Percentiles rank a stretch among this genome's conserved stretches.
Evolutionary conservation across 129 eudicot genomes (phyloP).

Genomic region (Centrapalus pauciflorus): DNA sequence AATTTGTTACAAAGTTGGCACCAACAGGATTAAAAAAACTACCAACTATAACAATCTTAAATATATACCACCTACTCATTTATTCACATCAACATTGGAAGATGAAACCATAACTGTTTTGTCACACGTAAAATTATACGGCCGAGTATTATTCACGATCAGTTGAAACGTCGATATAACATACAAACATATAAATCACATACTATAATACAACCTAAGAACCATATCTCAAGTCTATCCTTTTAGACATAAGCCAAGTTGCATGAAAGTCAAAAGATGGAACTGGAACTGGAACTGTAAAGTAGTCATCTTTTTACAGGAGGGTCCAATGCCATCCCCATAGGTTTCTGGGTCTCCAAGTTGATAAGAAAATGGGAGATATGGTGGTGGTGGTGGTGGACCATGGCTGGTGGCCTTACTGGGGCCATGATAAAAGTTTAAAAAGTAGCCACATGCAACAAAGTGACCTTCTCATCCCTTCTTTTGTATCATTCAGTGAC

Average conservation of each 20-base stretch:
- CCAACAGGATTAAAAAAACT: no score
- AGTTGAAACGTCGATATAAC: no score
- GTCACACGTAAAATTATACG: no score
- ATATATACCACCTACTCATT: no score
- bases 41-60: no score
- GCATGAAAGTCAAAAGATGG: slow-evolving; percentile 12
- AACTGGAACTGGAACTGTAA: not conserved
- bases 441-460: slow-evolving; percentile 29
- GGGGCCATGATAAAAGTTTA: slow-evolving; percentile 31
- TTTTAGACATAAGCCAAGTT: not conserved
- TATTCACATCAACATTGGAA: no score
- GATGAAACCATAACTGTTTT: no score
- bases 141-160: no score
- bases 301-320: slow-evolving; percentile 7
- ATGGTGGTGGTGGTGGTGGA: slow-evolving; percentile 29
- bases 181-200: not conserved
- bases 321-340: slow-evolving; percentile 23
- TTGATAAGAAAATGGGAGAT: slow-evolving; percentile 9
- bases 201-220: not conserved
- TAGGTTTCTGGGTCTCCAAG: slow-evolving; percentile 17
- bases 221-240: not conserved
- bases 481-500: slow-evolving; percentile 9
- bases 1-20: no score
- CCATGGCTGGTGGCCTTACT: slow-evolving; percentile 17
- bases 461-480: not conserved